Conservation (phyloP, 1,284 basidiomycete genomes). For the Wolfiporia cocos region DNA sequence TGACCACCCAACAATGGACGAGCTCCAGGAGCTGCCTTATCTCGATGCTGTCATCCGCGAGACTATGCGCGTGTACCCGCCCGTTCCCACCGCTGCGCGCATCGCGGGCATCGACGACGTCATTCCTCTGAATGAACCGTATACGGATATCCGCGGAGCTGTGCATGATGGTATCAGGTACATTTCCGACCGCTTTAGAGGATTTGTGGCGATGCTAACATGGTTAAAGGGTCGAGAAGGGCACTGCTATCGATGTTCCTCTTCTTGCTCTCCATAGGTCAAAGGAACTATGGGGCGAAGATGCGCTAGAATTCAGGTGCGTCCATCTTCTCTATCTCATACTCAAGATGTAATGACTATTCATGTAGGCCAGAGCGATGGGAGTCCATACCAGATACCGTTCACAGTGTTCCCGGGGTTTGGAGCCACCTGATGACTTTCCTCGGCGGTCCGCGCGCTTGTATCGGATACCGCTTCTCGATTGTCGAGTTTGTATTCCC, state of each 20-base stretch:
- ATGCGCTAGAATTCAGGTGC: constrained; percentile 45
- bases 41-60: constrained; percentile 68
- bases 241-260: constrained; percentile 41
- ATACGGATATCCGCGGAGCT: constrained; percentile 21
- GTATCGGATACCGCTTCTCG: constrained; percentile 37
- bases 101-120: constrained; percentile 43
- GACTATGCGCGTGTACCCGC: constrained; percentile 59
- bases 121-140: constrained; percentile 25
- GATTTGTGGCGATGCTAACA: background rate
- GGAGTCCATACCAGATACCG: constrained; percentile 39
- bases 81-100: constrained; percentile 51
- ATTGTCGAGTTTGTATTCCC: constrained; percentile 28
- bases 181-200: background rate
- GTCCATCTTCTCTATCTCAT: background rate
- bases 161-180: constrained; percentile 18
- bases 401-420: constrained; percentile 40
- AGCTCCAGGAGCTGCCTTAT: constrained; percentile 51
- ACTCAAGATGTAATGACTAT: background rate
- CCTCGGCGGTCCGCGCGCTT: constrained; percentile 22
- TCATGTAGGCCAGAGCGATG: constrained; percentile 49
- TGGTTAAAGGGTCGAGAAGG: constrained; percentile 32
- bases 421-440: constrained; percentile 29
- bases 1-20: constrained; percentile 43
- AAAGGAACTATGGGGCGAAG: constrained; percentile 49
- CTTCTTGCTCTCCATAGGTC: constrained; percentile 41